Conservation (phyloP, 2,329 filamentous ascomycete species). For the Arthrinium phaeospermum region DNA sequence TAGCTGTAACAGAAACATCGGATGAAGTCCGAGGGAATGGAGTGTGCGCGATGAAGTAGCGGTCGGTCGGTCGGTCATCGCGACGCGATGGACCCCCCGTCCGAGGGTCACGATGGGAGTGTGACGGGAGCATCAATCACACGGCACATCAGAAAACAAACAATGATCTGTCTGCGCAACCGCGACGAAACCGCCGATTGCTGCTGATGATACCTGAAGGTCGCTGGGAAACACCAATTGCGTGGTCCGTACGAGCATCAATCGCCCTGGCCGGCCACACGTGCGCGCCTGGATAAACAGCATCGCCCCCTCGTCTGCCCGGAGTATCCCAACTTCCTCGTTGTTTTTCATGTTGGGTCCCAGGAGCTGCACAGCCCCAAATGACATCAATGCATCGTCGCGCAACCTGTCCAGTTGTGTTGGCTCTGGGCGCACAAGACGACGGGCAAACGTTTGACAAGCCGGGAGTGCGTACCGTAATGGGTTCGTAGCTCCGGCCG, state of each 20-base stretch:
- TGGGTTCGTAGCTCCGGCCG: not conserved
- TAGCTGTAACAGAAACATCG: slow-evolving; percentile 7
- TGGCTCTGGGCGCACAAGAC: not conserved
- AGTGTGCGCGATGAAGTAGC: not conserved
- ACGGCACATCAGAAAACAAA: not conserved
- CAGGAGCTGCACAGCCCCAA: not conserved
- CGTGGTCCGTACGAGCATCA: not conserved
- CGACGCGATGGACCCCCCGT: not conserved
- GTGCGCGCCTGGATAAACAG: not conserved
- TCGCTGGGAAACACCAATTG: not conserved
- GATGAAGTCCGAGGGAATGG: not conserved
- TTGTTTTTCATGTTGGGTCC: not conserved
- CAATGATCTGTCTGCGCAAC: not conserved
- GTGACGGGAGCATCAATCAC: not conserved
- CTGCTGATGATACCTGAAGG: not conserved
- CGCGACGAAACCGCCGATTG: not conserved
- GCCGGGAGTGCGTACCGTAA: slow-evolving; percentile 2
- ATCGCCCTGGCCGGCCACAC: not conserved
- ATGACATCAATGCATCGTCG: slow-evolving; percentile 5
- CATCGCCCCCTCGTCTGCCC: no score
- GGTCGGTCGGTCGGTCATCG: not conserved
- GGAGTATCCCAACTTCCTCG: not conserved
- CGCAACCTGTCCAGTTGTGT: not conserved
- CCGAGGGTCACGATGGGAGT: not conserved
- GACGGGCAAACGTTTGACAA: slow-evolving; percentile 1